A percentile compares a stretch with the other conserved stretches of the same genome.
These are phyloP conservation scores for Amaranthus cruentus DNA, from an alignment of 148 eudicot genomes.

Conservation along the genomic window DNA sequence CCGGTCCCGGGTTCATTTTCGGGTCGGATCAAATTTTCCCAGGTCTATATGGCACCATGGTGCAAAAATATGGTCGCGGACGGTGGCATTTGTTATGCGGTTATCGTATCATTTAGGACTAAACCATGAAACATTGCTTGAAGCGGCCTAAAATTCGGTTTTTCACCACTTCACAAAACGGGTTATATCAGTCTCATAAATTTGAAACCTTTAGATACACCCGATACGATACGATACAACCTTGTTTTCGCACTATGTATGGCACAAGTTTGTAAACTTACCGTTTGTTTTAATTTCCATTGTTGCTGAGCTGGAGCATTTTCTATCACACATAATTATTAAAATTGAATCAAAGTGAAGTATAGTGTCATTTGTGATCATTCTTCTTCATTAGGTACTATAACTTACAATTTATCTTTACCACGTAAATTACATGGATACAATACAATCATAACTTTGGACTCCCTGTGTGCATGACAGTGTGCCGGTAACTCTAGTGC, in stretches of 20 bases:
- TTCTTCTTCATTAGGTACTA: background rate
- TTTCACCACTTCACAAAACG: too few species aligned
- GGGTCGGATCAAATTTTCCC: too few species aligned
- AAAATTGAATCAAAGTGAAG: background rate
- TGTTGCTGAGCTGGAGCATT: background rate
- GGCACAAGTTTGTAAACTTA: background rate
- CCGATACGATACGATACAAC: background rate
- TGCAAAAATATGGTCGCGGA: too few species aligned
- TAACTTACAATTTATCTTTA: background rate
- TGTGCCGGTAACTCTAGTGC: conserved; percentile 97
- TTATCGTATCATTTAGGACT: too few species aligned
- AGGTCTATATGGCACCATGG: too few species aligned
- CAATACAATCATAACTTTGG: conserved; percentile 18
- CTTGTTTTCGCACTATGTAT: background rate
- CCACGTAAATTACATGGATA: background rate
- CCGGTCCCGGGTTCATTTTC: too few species aligned
- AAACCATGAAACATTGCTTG: too few species aligned
- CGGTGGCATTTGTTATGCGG: too few species aligned
- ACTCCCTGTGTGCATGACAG: conserved; percentile 58
- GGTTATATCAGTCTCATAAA: background rate
- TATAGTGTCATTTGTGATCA: background rate
- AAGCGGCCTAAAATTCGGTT: too few species aligned
- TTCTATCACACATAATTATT: background rate
- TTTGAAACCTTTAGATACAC: background rate
- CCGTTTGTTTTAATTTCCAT: background rate